Percentiles rank a stretch among this genome's conserved stretches.
phyloP scores from a whole-genome alignment of 345 rosid species.

The Pistacia vera region DNA sequence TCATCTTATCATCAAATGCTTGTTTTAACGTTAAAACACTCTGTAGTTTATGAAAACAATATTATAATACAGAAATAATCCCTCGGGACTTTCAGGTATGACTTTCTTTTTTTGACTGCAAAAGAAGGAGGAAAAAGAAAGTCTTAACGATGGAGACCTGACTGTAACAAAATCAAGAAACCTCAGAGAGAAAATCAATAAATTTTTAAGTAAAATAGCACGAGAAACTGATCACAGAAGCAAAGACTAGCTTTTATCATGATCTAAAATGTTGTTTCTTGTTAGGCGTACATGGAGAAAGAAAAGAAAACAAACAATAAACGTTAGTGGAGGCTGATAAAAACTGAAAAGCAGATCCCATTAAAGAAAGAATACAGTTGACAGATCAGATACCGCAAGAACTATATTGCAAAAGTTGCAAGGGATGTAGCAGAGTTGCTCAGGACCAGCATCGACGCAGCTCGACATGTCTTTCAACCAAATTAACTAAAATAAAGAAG shows the following conservation, averaged over 20 bases:
- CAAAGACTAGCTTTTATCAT: slow-evolving; percentile 32
- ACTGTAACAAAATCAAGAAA: slow-evolving; percentile 36
- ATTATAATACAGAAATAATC: not conserved
- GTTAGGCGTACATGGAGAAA: slow-evolving; percentile 23
- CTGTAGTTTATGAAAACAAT: slow-evolving; percentile 9
- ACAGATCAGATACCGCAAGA: slow-evolving; percentile 74
- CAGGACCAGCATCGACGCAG: slow-evolving; percentile 48
- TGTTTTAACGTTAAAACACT: slow-evolving; percentile 25
- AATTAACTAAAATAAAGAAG: slow-evolving; percentile 15
- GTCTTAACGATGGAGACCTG: slow-evolving; percentile 54
- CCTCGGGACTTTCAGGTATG: slow-evolving; percentile 24
- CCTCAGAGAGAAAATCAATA: slow-evolving; percentile 23
- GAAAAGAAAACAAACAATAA: slow-evolving; percentile 14
- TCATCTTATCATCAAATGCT: slow-evolving; percentile 27
- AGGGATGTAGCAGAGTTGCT: slow-evolving; percentile 98
- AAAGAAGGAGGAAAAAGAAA: slow-evolving; percentile 38
- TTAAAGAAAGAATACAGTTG: slow-evolving; percentile 25
- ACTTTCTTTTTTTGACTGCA: slow-evolving; percentile 54
- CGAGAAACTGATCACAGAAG: slow-evolving; percentile 29
- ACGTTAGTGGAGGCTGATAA: not conserved
- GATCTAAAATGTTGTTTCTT: slow-evolving; percentile 31
- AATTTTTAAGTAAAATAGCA: slow-evolving; percentile 17
- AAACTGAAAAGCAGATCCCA: slow-evolving; percentile 31
- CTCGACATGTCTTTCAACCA: slow-evolving; percentile 41
- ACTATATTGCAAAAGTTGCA: slow-evolving; percentile 98